phyloP scores from a whole-genome alignment of 768 basidiomycete species.

The Lentinula edodes region DNA sequence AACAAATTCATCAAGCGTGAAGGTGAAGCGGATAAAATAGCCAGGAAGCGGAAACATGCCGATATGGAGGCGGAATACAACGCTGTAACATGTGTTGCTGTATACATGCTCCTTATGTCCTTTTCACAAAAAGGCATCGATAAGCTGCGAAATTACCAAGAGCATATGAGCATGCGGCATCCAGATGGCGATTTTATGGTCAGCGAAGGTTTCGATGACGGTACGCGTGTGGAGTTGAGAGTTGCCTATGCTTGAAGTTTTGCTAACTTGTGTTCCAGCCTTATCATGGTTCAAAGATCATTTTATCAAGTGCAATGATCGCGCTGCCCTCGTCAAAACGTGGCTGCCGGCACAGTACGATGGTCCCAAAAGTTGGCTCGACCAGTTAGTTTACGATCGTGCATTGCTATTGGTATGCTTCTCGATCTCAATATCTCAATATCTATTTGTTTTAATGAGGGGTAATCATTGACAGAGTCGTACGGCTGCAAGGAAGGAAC shows the following conservation, averaged over 20 bases:
- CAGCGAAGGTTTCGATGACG: conserved; percentile 77
- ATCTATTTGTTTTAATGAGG: not conserved
- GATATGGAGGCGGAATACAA: conserved; percentile 79
- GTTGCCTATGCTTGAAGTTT: conserved; percentile 8
- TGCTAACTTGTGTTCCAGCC: conserved; percentile 35
- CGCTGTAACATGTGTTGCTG: conserved; percentile 79
- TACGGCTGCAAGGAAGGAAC: conserved; percentile 86
- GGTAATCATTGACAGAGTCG: conserved; percentile 58
- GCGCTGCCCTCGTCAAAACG: conserved; percentile 82
- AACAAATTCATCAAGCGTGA: conserved; percentile 65
- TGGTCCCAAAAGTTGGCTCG: conserved; percentile 78
- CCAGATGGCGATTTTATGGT: conserved; percentile 71
- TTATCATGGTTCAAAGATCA: conserved; percentile 88
- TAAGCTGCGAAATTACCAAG: conserved; percentile 70
- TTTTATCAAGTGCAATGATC: conserved; percentile 92
- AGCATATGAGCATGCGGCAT: conserved; percentile 75
- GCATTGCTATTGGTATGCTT: conserved; percentile 77
- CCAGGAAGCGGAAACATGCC: conserved; percentile 61
- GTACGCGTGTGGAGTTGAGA: conserved; percentile 25
- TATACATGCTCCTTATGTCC: conserved; percentile 88
- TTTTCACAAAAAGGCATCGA: conserved; percentile 94
- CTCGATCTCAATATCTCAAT: not conserved
- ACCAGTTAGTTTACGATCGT: conserved; percentile 90
- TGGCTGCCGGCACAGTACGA: conserved; percentile 82
- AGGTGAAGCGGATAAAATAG: conserved; percentile 68